Base-by-base conservation (phyloP, 2,329 filamentous ascomycete species). In the Hypoxylon sp. region DNA sequence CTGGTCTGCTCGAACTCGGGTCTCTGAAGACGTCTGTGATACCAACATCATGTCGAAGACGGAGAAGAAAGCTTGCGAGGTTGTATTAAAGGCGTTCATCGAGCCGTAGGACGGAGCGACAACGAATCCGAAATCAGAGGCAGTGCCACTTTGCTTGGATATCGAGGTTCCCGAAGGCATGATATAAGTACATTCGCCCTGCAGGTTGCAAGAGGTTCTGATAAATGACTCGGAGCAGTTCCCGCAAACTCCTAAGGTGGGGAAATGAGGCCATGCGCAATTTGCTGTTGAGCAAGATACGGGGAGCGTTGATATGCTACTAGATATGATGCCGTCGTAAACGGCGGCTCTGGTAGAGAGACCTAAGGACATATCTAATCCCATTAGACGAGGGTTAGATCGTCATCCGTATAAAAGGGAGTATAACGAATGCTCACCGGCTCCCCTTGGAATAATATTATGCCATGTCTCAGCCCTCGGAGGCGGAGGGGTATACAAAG, bases 331-430 rank as follows among this genome's bases (percentile, higher is more conserved):
- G 10, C 80, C 79, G 13, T 79, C 77, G 46, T 81, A 81, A 7
- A 82, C 72, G 5, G 79, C 79, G 1, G 80, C 77, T 66, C 79
- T 81, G 2, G 79, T 81, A 2, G 80, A 81, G 11, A 81, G 74
- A 29, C 68, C 69, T 50, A 70, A 66, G 52, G 54, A 74, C 60
- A 57, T 71, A 55, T 72, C 73, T 75, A 37, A 3, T 27, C 29
- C 17, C 6, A 46, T 62, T 24, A 58, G 55, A 19, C 62, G 65
- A 44, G 10, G 61, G 51, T 55, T 11, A 53, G 48, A 10, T 58
- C 61, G 53, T 11, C 11, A 13, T 27, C 24, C 24, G 24, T 27
- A 27, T 27, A 5, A 35, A 31, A 27, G 15, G 6, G 8, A 7
- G 6, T 54, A 44, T 42, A 13, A 53, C 35, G 17, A 52, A 53